These are phyloP conservation scores for Blastocystis sp. DNA, from an alignment of 352 stramenopile genomes.

Conservation along the genomic window DNA sequence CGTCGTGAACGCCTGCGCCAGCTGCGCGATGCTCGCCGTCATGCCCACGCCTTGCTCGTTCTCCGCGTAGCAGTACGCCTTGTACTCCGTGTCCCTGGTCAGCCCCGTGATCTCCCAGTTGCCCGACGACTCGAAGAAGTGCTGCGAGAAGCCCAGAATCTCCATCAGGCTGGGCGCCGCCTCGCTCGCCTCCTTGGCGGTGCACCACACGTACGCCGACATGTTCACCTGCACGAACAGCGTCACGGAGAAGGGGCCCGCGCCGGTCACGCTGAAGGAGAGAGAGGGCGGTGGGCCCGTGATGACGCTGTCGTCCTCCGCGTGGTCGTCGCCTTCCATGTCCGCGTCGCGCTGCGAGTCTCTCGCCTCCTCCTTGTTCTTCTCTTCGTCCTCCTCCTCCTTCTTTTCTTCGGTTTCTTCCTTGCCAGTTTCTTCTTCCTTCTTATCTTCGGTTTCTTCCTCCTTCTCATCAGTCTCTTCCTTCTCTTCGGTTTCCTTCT, in stretches of 20 bases:
- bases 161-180: background rate
- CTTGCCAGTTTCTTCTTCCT: background rate
- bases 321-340: background rate
- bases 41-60: background rate
- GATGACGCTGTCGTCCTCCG: background rate
- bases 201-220: constrained; percentile 20
- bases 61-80: constrained; percentile 59
- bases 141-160: background rate
- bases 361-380: background rate
- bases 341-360: background rate
- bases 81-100: background rate
- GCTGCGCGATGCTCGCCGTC: background rate
- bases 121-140: background rate
- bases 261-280: background rate
- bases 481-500: background rate
- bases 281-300: background rate
- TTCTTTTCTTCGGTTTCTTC: background rate
- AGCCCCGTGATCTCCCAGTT: constrained; percentile 3
- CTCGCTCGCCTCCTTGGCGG: background rate
- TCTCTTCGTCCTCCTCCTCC: background rate
- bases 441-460: constrained; percentile 25
- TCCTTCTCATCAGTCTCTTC: constrained; percentile 12
- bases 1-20: constrained; percentile 35
- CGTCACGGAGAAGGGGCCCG: background rate
- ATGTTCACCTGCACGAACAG: background rate